Percentiles rank a stretch among this genome's conserved stretches.
These are phyloP conservation scores for Vitellaria paradoxa DNA, from an alignment of 179 eudicot species.

Conservation along the genomic window DNA sequence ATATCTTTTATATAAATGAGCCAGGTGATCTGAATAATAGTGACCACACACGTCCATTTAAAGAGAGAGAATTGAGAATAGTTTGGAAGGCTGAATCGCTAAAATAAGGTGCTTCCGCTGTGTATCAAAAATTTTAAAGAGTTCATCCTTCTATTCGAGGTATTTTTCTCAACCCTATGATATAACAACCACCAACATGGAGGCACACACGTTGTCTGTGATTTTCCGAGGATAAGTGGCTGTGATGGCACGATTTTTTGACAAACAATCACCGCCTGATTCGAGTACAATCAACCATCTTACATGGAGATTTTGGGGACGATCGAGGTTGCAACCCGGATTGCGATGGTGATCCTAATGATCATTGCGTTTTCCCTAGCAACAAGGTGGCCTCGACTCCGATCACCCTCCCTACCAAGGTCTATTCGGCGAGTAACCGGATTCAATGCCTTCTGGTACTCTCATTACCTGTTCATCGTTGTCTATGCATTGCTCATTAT, in stretches of 20 bases:
- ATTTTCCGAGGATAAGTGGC: conserved; percentile 36
- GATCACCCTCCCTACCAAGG: conserved; percentile 22
- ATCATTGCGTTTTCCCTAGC: conserved; percentile 42
- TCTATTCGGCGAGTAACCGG: conserved; percentile 37
- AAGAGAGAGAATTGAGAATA: no score
- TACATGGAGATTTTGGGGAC: conserved; percentile 31
- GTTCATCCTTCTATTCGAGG: no score
- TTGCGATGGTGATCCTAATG: conserved; percentile 44
- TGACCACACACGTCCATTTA: no score
- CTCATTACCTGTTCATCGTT: conserved; percentile 40
- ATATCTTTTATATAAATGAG: no score
- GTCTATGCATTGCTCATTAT: conserved; percentile 43
- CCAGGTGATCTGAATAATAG: no score
- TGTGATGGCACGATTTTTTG: conserved; percentile 14
- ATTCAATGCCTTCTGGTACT: conserved; percentile 50
- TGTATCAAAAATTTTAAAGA: no score
- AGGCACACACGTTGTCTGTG: conserved; percentile 43
- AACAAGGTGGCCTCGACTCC: conserved; percentile 31
- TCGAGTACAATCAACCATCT: conserved; percentile 33
- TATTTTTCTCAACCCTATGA: no score
- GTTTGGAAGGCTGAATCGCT: no score
- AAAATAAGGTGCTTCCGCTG: no score
- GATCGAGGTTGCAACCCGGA: conserved; percentile 32
- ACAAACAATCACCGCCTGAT: conserved; percentile 21
- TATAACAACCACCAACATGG: no score